Evolutionary conservation across 2,329 filamentous ascomycete genomes (phyloP), one percentile per base, ranked within the genome.

Genomic region (Aspergillus sp.): DNA sequence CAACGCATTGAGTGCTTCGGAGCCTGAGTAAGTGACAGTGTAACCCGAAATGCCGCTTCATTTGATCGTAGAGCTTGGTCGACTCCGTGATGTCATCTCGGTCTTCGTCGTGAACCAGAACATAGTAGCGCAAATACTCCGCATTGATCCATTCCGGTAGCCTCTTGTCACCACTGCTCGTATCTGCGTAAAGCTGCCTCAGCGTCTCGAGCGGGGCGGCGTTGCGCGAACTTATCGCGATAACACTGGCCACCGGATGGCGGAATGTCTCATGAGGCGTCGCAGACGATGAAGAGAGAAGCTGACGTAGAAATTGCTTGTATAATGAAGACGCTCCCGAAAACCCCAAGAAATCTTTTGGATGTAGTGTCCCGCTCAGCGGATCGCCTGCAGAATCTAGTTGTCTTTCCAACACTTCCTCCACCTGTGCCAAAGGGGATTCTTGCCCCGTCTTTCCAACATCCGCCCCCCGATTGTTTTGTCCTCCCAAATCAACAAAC

Each of bases 11-110:
- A 32, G 82, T 86, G 58, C 88, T 94, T 54, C 91, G 81, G 40
- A 98, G 72, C 50, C 94, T 77, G 30, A 98, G 74, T 8, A 98
- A 75, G 67, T 98, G 93, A 62, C 93, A 98, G 67, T 98, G 90
- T 38, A 97, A 73, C 2, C 93, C 93, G 51, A 98, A 88, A 68
- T 96, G 89, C n/a, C 93, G 83, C 69, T 97, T 98, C 94, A 98
- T 98, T 66, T 96, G 89, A 56, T 98, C 93, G 66, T 95, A 98
- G 27, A 97, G 74, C 12, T 83, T 81, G 66, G 91, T 91, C 9
- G 90, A 95, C 67, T 90, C 86, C 32, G 82, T 81, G 48, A 97
- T 95, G 62, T 98, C 90, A 60, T 95, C 91, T 48, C 82, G 83
- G 61, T 98, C 93, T 68, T 98, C 94, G 56, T 98, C 93, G 59